These are phyloP conservation scores for Teunomyces kruisii DNA, from an alignment of 805 yeast species.

Conservation along the genomic window DNA sequence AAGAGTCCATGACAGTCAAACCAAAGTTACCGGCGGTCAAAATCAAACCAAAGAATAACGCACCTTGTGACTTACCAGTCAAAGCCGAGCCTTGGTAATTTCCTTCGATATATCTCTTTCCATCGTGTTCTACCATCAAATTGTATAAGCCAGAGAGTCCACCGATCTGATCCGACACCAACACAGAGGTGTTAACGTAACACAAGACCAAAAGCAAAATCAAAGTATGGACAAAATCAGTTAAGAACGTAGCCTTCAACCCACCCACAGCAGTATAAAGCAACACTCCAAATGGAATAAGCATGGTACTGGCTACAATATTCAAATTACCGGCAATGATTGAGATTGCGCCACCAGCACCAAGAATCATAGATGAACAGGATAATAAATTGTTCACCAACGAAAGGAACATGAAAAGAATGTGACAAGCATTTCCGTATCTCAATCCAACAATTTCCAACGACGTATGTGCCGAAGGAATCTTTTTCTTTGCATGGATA, in stretches of 20 bases:
- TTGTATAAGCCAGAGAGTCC: conserved; percentile 29
- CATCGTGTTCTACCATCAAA: conserved; percentile 13
- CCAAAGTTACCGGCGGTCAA: conserved; percentile 38
- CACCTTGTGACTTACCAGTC: conserved; percentile 38
- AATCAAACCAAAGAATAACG: conserved; percentile 34
- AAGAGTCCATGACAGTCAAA: conserved; percentile 37
- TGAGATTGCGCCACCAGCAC: conserved; percentile 27
- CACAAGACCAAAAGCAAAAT: conserved; percentile 25
- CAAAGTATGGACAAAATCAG: conserved; percentile 35
- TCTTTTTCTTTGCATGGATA: conserved; percentile 26
- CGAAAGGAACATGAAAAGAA: conserved; percentile 24
- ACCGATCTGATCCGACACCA: conserved; percentile 24
- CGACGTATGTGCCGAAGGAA: conserved; percentile 29
- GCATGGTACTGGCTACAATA: conserved; percentile 26
- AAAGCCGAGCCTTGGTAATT: conserved; percentile 33
- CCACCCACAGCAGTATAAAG: conserved; percentile 53
- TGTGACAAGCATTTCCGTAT: conserved; percentile 24
- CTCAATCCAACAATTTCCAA: conserved; percentile 29
- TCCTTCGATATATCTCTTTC: conserved; percentile 27
- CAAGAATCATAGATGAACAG: conserved; percentile 27
- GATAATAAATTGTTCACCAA: conserved; percentile 24
- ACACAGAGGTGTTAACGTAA: conserved; percentile 25
- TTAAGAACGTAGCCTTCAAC: conserved; percentile 49
- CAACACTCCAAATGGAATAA: conserved; percentile 38
- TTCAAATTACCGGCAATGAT: conserved; percentile 28